Base-by-base conservation (phyloP, 352 stramenopile genomes). In the Pythium biforme region DNA sequence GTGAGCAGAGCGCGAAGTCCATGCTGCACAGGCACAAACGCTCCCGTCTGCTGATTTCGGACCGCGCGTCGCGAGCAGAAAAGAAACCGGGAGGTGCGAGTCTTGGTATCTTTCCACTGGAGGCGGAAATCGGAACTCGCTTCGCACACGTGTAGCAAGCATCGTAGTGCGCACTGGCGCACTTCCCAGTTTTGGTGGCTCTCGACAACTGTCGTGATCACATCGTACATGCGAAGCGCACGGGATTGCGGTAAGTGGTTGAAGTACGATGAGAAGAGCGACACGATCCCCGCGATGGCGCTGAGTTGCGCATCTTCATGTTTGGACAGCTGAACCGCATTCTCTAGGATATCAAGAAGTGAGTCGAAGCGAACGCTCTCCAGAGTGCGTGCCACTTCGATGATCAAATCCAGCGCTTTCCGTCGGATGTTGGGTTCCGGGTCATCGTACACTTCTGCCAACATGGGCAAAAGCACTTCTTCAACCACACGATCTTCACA, bases 401-500 rank as follows among this genome's bases (percentile, higher is more conserved):
- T 88, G 27, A 96, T 72, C 39, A 93, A 73, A 10, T 79, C 81
- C 9, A 96, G 57, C 2, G 70, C 76, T 31, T 75, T 78, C 14
- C 70, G 62, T 9, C 87, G 84, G 33, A 96, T 80, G 7, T 76
- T 74, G 0, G 70, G 40, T 29, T 90, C 76, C 17, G 71, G 60
- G 55, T 96, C 87, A 64, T 91, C 74, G 62, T 92, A 94, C 9
- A 94, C 70, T 27, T 84, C 72, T 9, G 63, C 58, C 31, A 96
- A 66, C 25, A 74, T 80, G 19, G 87, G 87, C 22, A 95, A 62
- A 15, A 95, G 50, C 12, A 96, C 77, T 65, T 96, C 84, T 72
- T 96, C 86, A 31, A 95, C 85, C 11, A 96, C 81, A 23, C 83
- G 80, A 50, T 94, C 86, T 62, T 96, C 87, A 50, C 82, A 93